Evolutionary conservation across 2,329 filamentous ascomycete species (phyloP).

Genomic region (Paradendryphiella salina): DNA sequence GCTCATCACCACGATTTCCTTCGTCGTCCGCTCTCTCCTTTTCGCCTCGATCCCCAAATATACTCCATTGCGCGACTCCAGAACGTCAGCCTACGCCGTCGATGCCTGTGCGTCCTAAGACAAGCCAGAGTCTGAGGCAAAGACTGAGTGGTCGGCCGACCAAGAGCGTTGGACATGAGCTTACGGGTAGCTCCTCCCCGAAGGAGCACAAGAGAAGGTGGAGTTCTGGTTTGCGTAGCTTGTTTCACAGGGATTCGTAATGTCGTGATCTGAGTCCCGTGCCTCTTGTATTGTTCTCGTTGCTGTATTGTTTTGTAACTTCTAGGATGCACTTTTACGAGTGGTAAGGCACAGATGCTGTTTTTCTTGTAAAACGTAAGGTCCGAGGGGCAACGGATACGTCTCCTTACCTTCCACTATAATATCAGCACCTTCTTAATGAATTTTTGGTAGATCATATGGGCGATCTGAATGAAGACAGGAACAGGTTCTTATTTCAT

Average conservation of each 20-base stretch:
- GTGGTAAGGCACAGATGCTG: too few species aligned
- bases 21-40: conserved; percentile 1
- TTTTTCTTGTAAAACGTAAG: too few species aligned
- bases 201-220: conserved; percentile 25
- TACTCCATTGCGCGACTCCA: neutral
- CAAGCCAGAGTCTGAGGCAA: conserved; percentile 12
- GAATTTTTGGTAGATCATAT: too few species aligned
- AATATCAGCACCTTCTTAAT: too few species aligned
- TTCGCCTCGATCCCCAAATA: conserved; percentile 2
- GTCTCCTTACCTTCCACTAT: too few species aligned
- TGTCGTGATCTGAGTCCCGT: too few species aligned
- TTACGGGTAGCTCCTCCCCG: neutral
- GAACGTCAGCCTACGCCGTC: conserved; percentile 6
- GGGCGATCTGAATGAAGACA: too few species aligned
- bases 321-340: too few species aligned
- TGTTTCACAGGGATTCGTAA: conserved; percentile 19
- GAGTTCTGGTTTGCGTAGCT: conserved; percentile 27
- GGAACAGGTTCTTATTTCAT: too few species aligned
- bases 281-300: too few species aligned
- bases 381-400: too few species aligned
- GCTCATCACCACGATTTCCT: conserved; percentile 6
- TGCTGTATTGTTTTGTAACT: too few species aligned
- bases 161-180: conserved; percentile 10
- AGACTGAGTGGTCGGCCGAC: conserved; percentile 12
- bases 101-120: conserved; percentile 19